Conservation (phyloP, 768 basidiomycete genomes). For the Psilocybe cubensis region DNA sequence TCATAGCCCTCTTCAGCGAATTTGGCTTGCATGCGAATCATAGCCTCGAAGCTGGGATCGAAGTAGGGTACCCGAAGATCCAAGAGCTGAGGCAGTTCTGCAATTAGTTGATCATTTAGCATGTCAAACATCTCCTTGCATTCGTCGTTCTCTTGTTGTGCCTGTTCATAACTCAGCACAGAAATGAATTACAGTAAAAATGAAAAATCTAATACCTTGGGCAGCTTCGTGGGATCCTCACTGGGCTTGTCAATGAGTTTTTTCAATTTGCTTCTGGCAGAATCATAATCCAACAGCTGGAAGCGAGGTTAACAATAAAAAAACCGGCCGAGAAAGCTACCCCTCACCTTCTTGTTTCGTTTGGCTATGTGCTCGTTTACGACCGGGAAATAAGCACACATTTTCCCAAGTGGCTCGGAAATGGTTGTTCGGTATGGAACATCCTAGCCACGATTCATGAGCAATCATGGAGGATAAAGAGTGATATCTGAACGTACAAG, state of each 20-base stretch:
- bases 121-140: slow-evolving; percentile 92
- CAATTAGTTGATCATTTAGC: slow-evolving; percentile 90
- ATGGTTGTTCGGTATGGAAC: slow-evolving; percentile 93
- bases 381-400: slow-evolving; percentile 93
- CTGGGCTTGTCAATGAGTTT: slow-evolving; percentile 91
- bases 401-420: slow-evolving; percentile 94
- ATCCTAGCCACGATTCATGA: slow-evolving; percentile 55
- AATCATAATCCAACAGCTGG: slow-evolving; percentile 94
- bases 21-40: slow-evolving; percentile 97
- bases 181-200: background rate
- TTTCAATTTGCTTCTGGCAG: slow-evolving; percentile 86
- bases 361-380: slow-evolving; percentile 94
- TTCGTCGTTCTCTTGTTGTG: slow-evolving; percentile 96
- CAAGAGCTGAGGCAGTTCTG: slow-evolving; percentile 88
- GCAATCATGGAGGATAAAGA: background rate
- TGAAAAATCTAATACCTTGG: slow-evolving; percentile 62
- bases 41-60: slow-evolving; percentile 98
- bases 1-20: slow-evolving; percentile 99
- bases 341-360: slow-evolving; percentile 89
- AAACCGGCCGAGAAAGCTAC: background rate
- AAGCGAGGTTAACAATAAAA: background rate
- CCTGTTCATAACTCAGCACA: slow-evolving; percentile 43
- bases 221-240: slow-evolving; percentile 91
- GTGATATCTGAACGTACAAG: slow-evolving; percentile 58
- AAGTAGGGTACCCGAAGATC: slow-evolving; percentile 98